These are phyloP conservation scores for Beauveria varroae DNA, from an alignment of 2,329 filamentous ascomycete genomes.

Conservation along the genomic window DNA sequence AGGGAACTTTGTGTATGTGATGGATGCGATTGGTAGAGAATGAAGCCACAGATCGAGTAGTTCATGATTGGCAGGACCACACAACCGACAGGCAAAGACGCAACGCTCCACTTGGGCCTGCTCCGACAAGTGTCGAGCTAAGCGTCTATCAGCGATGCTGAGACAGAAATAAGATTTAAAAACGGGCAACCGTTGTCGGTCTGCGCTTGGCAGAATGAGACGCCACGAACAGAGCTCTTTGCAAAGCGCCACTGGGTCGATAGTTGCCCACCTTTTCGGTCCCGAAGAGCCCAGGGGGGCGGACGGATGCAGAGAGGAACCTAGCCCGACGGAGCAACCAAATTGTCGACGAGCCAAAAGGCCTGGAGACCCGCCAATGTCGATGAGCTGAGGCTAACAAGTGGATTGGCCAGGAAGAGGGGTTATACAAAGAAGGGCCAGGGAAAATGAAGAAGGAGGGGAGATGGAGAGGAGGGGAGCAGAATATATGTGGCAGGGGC, in stretches of 20 bases:
- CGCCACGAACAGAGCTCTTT: conserved; percentile 1
- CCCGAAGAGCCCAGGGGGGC: not conserved
- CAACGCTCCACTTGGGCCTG: not conserved
- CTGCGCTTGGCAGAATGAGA: conserved; percentile 6
- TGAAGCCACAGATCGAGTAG: not conserved
- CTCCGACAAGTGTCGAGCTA: not conserved
- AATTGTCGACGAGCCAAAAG: not conserved
- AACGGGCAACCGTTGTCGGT: not conserved
- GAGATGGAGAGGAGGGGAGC: not conserved
- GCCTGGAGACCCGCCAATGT: not conserved
- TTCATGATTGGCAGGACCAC: conserved; percentile 8
- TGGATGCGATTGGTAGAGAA: not conserved
- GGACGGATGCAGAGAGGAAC: not conserved
- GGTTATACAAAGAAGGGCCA: not conserved
- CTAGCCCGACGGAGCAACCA: conserved; percentile 1
- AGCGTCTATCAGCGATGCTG: not conserved
- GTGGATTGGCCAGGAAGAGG: not conserved
- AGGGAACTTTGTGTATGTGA: not conserved
- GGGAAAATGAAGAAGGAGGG: not conserved
- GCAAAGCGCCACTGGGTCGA: conserved; percentile 4
- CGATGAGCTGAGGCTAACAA: not conserved
- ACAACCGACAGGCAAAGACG: not conserved
- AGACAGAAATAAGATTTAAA: not conserved
- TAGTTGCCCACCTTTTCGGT: conserved; percentile 6
- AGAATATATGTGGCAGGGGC: not conserved